Conservation (phyloP, 139 green algal species). For the Auxenochlorella pyrenoidosa region DNA sequence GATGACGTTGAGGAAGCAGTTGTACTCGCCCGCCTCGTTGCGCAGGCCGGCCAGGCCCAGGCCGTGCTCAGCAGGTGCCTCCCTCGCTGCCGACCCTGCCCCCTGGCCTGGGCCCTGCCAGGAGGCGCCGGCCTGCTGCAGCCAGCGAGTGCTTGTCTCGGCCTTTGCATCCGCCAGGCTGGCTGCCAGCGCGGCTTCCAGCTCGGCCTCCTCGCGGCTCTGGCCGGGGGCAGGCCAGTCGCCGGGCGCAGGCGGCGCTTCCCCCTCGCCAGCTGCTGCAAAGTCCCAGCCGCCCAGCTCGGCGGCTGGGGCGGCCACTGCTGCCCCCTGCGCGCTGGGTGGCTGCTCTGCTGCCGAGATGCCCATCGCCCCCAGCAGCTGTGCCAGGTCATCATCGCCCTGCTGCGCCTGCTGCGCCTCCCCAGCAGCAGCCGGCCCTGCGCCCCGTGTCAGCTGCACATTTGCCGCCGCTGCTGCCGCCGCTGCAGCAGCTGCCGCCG, state of each 20-base stretch:
- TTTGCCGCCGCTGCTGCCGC: not conserved
- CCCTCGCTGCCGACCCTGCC: not conserved
- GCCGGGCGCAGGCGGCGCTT: not conserved
- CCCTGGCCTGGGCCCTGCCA: too few relatives aligned
- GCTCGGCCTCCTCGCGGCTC: not conserved
- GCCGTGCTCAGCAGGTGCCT: not conserved
- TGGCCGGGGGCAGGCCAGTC: not conserved
- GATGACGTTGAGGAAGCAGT: constrained; percentile 93
- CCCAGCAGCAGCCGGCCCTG: not conserved
- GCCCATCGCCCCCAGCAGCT: not conserved
- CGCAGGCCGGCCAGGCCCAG: not conserved
- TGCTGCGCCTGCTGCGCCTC: not conserved
- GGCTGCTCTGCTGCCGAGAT: not conserved
- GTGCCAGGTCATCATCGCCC: not conserved
- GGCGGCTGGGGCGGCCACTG: not conserved
- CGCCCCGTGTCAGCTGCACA: not conserved
- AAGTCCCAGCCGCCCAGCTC: not conserved
- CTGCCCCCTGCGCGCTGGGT: not conserved
- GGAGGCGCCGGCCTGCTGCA: not conserved
- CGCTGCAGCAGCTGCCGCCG: not conserved
- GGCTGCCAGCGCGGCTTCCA: not conserved
- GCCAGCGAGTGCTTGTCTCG: not conserved
- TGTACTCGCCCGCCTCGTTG: constrained; percentile 67
- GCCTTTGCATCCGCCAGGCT: not conserved
- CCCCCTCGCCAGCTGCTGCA: not conserved